Evolutionary conservation across 2,329 filamentous ascomycete genomes (phyloP), one percentile per base, ranked within the genome.

Genomic region (Cordyceps tenuipes): DNA sequence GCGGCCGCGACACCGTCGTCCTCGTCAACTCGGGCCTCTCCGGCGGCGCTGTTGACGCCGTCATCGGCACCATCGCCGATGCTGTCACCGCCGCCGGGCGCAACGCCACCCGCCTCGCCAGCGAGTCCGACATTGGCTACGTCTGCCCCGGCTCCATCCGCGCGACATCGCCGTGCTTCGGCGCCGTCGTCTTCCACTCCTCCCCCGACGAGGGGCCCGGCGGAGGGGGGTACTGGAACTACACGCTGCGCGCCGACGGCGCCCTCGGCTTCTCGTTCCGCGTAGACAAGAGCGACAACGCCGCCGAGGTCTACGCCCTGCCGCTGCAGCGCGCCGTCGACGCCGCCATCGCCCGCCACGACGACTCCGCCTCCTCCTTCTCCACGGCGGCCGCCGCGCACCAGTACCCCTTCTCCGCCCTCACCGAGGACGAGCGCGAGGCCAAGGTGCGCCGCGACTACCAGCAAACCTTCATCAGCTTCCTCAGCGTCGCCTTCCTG

Each of bases 1-100:
- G 79, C 6, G 71, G 73, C 19, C 80, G 88, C 65, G 72, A 88
- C 63, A 89, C 81, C 19, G 79, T 94, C 13, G 85, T 85, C 23
- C 89, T 95, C 62, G 85, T 93, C 56, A 86, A 92, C 68, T 90
- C 84, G 70, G 88, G 87, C n/a, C 74, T 82, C 57, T 76, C 77
- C 0, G 85, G 83, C 15, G 89, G 88, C 17, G 81, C 86, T 60
- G 90, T 93, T 59, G 83, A 87, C 58, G 74, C 75, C 13, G 84
- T 93, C 36, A 90, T 93, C 63, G 75, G 80, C 62, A 69, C 75
- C 5, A 69, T 68, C 13, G 60, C 63, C 29, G 54, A 63, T 1
- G 61, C 63, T 10, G 64, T 70, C 23, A 57, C 56, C 0, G 59
- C 53, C 9, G 68, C 69, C 1, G 70, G 70, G 3, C 68, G 65